Conservation (phyloP, 768 basidiomycete genomes). For the Kwoniella sp. region DNA sequence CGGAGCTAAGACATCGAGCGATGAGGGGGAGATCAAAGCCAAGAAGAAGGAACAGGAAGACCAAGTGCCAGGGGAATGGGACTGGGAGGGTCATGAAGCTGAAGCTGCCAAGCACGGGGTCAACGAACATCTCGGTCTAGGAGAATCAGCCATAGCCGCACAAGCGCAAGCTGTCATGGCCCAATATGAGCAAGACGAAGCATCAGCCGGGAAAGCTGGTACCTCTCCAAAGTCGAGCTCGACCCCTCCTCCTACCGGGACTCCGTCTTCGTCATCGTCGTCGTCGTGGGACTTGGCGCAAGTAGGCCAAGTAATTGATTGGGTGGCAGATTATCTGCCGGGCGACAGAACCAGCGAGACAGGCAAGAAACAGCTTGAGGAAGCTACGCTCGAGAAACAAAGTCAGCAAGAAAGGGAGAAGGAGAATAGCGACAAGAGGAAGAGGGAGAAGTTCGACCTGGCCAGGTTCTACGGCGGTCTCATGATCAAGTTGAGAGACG, state of each 20-base stretch:
- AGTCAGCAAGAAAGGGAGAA: constrained; percentile 21
- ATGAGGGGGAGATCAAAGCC: constrained; percentile 9
- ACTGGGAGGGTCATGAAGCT: constrained; percentile 30
- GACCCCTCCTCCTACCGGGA: not conserved
- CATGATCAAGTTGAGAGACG: constrained; percentile 85
- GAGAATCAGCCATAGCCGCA: not conserved
- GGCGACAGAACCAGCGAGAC: constrained; percentile 57
- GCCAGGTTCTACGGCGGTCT: constrained; percentile 89
- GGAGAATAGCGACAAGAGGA: constrained; percentile 30
- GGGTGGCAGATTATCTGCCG: constrained; percentile 62
- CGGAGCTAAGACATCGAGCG: constrained; percentile 21
- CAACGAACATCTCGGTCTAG: constrained; percentile 53
- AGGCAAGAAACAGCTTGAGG: constrained; percentile 48
- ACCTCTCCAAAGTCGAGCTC: constrained; percentile 10
- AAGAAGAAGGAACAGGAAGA: constrained; percentile 36
- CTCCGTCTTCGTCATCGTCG: constrained; percentile 5
- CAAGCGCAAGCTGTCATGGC: constrained; percentile 8
- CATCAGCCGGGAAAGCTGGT: constrained; percentile 30
- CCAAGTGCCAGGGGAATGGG: constrained; percentile 24
- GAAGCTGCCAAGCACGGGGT: constrained; percentile 17
- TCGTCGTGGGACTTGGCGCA: constrained; percentile 51
- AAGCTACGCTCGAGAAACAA: constrained; percentile 48
- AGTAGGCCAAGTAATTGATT: constrained; percentile 54
- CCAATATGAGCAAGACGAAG: constrained; percentile 24
- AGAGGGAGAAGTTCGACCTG: constrained; percentile 68